These are phyloP conservation scores for Hypoxylon sp. DNA, from an alignment of 2,329 filamentous ascomycete genomes.

Conservation along the genomic window DNA sequence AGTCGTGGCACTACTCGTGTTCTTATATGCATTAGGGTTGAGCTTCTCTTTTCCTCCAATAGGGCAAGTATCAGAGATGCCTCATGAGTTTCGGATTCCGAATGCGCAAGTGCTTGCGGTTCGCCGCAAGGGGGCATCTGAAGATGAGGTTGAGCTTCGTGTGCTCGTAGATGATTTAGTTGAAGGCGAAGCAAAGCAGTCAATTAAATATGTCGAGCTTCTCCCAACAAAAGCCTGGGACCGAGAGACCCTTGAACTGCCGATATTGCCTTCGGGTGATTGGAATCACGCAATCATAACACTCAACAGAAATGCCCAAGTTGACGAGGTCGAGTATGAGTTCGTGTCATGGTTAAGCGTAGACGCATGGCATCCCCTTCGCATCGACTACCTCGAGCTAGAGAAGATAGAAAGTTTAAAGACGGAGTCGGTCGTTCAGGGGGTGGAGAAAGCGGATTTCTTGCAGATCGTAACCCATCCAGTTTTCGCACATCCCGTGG, in stretches of 20 bases:
- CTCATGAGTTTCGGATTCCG: neutral
- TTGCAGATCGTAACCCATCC: conserved; percentile 11
- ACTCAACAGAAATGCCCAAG: neutral
- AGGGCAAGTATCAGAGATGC: neutral
- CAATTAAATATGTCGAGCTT: neutral
- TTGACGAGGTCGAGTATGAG: neutral
- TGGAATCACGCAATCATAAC: neutral
- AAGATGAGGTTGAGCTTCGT: neutral
- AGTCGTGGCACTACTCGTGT: neutral
- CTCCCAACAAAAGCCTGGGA: neutral
- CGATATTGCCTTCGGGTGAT: neutral
- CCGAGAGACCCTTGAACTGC: neutral
- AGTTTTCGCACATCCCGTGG: conserved; percentile 2
- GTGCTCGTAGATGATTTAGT: neutral
- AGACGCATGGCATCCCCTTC: neutral
- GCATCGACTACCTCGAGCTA: conserved; percentile 13
- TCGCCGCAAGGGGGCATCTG: neutral
- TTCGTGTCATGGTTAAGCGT: neutral
- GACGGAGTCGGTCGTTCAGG: neutral
- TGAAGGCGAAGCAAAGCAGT: conserved; percentile 1
- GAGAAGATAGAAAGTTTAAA: neutral
- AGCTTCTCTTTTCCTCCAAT: neutral
- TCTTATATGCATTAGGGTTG: neutral
- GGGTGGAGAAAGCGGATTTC: neutral
- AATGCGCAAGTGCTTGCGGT: neutral